These are phyloP conservation scores for Trichosporon sp. DNA, from an alignment of 1,284 basidiomycete species.

Conservation along the genomic window DNA sequence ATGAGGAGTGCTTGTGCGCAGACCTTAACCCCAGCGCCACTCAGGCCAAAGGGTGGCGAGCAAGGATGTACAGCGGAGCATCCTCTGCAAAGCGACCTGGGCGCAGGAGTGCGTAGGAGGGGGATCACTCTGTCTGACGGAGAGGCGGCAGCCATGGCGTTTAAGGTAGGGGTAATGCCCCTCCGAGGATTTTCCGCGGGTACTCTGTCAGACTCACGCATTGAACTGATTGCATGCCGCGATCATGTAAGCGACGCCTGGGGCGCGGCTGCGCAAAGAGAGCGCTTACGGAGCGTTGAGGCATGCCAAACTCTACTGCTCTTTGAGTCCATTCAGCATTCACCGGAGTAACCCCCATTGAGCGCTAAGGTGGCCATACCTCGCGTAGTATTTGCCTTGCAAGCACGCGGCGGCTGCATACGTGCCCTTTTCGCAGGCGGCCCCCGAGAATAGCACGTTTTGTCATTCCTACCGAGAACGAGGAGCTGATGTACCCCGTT, in stretches of 20 bases:
- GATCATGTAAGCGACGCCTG: neutral
- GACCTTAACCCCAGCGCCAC: neutral
- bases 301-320: neutral
- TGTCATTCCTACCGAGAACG: no score
- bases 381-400: neutral
- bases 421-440: no score
- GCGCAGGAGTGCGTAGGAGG: neutral
- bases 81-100: neutral
- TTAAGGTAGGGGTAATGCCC: no score
- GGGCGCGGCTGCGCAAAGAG: neutral
- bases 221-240: neutral
- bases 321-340: neutral
- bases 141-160: neutral
- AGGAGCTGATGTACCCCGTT: no score
- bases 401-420: neutral
- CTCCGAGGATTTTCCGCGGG: neutral
- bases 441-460: no score
- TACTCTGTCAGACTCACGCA: neutral
- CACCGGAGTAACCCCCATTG: neutral
- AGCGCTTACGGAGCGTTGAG: neutral
- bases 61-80: neutral
- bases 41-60: neutral
- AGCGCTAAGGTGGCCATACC: neutral
- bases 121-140: neutral
- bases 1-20: neutral